Conservation (phyloP, 2,329 filamentous ascomycete species). For the Alternaria sp. region DNA sequence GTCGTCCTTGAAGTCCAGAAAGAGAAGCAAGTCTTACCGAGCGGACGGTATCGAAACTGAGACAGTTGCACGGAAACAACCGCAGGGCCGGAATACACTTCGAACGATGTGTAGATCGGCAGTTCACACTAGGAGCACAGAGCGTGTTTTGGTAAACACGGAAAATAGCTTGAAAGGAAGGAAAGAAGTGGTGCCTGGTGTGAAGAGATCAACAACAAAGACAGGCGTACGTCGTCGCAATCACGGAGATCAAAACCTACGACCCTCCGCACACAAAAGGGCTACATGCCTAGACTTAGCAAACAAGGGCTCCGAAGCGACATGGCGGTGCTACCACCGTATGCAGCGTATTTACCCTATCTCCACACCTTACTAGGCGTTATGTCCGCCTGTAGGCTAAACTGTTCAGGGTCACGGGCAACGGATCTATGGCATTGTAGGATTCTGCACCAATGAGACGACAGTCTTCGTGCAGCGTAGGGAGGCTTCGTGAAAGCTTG, state of each 20-base stretch:
- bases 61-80: constrained; percentile 1
- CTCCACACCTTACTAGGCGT: not conserved
- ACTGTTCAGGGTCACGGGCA: not conserved
- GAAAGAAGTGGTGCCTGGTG: not conserved
- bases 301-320: not conserved
- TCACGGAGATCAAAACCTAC: not conserved
- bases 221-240: not conserved
- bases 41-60: not conserved
- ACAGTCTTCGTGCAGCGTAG: not conserved
- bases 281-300: not conserved
- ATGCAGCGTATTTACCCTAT: not conserved
- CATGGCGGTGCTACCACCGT: not conserved
- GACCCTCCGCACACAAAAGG: constrained; percentile 11
- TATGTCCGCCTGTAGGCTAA: not conserved
- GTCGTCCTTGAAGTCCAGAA: not conserved
- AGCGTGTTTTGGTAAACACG: not conserved
- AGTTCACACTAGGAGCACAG: not conserved
- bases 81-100: not conserved
- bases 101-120: not conserved
- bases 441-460: constrained; percentile 3
- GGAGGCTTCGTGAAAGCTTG: constrained; percentile 1
- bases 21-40: constrained; percentile 17
- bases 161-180: not conserved
- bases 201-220: not conserved
- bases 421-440: not conserved